A percentile compares a stretch with the other conserved stretches of the same genome.
Evolutionary conservation across 257 asterid genomes (phyloP).

Genomic region (Henckelia pumila): DNA sequence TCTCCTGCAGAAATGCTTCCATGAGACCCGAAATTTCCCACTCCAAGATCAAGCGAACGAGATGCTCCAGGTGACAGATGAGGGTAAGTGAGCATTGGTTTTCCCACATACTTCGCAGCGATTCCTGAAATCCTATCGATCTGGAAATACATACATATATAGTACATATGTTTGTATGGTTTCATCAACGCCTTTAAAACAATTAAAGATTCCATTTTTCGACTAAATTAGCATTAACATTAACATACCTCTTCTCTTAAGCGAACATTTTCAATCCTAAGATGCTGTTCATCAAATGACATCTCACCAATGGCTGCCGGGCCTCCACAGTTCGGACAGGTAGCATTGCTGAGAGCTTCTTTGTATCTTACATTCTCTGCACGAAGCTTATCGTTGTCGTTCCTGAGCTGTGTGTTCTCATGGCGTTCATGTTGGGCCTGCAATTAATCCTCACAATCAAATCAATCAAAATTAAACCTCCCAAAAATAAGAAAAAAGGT

Average conservation of each 20-base stretch:
- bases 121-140: conserved; percentile 73
- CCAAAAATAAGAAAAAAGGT: not conserved
- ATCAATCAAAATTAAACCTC: not conserved
- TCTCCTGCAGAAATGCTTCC: conserved; percentile 39
- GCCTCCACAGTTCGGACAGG: conserved; percentile 82
- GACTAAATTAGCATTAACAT: too few species aligned
- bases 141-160: conserved; percentile 29
- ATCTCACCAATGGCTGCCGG: conserved; percentile 74
- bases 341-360: conserved; percentile 63
- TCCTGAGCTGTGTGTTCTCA: conserved; percentile 61
- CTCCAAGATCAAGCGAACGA: conserved; percentile 53
- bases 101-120: conserved; percentile 70
- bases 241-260: conserved; percentile 65
- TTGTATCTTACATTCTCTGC: conserved; percentile 66
- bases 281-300: conserved; percentile 78
- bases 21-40: conserved; percentile 45
- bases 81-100: conserved; percentile 53
- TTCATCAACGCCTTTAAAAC: not conserved
- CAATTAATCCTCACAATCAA: not conserved
- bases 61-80: conserved; percentile 42
- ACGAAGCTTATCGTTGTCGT: conserved; percentile 69
- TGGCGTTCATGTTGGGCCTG: conserved; percentile 79
- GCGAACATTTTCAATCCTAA: conserved; percentile 67
- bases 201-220: not conserved
- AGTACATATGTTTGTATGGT: not conserved